These are phyloP conservation scores for Penicillium malachiteum DNA, from an alignment of 495 filamentous ascomycete genomes.

Conservation along the genomic window DNA sequence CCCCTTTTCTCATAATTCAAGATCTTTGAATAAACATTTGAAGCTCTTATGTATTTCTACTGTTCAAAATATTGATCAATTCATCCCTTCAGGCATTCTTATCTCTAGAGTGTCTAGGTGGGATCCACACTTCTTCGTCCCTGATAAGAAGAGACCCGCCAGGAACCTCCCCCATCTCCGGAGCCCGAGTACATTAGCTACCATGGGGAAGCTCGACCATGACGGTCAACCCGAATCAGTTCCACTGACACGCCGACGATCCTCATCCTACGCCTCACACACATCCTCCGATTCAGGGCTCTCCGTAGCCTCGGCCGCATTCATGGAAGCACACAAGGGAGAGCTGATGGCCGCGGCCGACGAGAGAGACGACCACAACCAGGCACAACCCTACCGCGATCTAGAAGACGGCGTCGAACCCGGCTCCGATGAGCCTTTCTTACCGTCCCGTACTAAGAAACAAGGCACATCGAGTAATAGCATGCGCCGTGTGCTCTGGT, in stretches of 20 bases:
- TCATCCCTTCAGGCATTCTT: too few species aligned
- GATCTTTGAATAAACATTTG: too few species aligned
- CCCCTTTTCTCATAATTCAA: too few species aligned
- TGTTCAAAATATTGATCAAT: too few species aligned
- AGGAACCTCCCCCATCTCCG: constrained; percentile 4
- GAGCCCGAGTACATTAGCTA: neutral
- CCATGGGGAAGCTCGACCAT: constrained; percentile 35
- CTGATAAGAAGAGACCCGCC: constrained; percentile 17
- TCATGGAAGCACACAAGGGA: constrained; percentile 30
- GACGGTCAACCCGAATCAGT: constrained; percentile 28
- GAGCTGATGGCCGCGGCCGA: constrained; percentile 8
- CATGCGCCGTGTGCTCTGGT: constrained; percentile 64
- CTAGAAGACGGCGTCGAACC: constrained; percentile 36
- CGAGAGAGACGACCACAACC: constrained; percentile 4
- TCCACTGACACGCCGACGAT: constrained; percentile 26
- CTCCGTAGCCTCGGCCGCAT: constrained; percentile 36
- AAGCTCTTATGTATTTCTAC: neutral
- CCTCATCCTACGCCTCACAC: constrained; percentile 29
- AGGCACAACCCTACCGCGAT: constrained; percentile 34
- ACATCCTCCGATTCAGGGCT: constrained; percentile 40
- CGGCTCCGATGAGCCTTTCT: constrained; percentile 28
- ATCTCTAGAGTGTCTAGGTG: too few species aligned
- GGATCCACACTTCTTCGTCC: constrained; percentile 9
- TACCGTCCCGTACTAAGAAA: constrained; percentile 20
- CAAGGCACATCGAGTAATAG: constrained; percentile 27